These are phyloP conservation scores for Triticum dicoccoides DNA, from an alignment of 176 grass and related monocot species.

Conservation along the genomic window DNA sequence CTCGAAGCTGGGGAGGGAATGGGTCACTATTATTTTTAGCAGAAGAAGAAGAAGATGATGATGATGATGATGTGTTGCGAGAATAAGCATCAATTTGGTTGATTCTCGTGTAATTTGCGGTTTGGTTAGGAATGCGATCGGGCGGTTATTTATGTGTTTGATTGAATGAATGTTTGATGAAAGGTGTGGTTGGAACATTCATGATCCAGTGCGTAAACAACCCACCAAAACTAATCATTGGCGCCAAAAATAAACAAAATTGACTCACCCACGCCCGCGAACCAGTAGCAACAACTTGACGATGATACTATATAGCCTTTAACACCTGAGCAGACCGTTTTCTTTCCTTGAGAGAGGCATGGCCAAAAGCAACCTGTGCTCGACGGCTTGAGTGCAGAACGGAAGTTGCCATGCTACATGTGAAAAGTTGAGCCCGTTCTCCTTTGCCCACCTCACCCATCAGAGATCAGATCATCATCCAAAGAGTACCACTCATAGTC, in stretches of 20 bases:
- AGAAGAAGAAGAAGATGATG: not conserved
- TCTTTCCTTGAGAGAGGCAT: too few species aligned
- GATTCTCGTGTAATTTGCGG: not conserved
- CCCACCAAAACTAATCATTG: not conserved
- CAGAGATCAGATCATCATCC: too few species aligned
- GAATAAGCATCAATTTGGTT: slow-evolving; percentile 3
- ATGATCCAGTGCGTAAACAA: not conserved
- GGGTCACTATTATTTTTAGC: not conserved
- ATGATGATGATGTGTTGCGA: not conserved
- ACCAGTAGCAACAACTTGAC: too few species aligned
- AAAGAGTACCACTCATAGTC: too few species aligned
- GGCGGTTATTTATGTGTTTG: slow-evolving; percentile 22
- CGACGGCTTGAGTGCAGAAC: too few species aligned
- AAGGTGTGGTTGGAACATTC: not conserved
- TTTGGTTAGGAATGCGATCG: not conserved
- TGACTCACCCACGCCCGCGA: not conserved
- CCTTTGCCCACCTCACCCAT: too few species aligned
- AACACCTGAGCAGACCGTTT: too few species aligned
- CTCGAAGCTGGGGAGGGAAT: not conserved
- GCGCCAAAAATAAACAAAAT: not conserved
- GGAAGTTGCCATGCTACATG: too few species aligned
- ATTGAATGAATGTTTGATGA: not conserved
- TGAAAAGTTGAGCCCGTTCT: too few species aligned
- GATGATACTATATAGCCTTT: too few species aligned
- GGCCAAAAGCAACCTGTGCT: too few species aligned